phyloP scores from a whole-genome alignment of 139 green algal species.

The Picochlorum costavermella region DNA sequence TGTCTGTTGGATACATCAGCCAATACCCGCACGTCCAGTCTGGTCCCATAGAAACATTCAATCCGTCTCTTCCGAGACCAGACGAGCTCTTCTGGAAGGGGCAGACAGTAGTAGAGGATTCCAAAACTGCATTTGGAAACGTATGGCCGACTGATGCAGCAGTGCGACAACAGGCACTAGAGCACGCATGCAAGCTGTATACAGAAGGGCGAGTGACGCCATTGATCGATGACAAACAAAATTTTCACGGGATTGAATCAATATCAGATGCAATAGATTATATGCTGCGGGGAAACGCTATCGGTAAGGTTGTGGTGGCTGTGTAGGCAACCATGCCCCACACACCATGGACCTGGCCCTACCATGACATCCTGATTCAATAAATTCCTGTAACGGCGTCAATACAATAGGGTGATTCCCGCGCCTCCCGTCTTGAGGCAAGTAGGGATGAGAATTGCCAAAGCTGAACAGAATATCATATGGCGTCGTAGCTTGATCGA shows the following conservation, averaged over 20 bases:
- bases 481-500: no score
- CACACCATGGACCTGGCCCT: no score
- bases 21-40: slow-evolving; percentile 29
- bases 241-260: slow-evolving; percentile 34
- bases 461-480: no score
- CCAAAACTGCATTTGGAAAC: slow-evolving; percentile 50
- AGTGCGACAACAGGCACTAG: slow-evolving; percentile 13
- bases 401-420: no score
- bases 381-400: no score
- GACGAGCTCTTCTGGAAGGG: slow-evolving; percentile 77
- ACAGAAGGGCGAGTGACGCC: slow-evolving; percentile 33
- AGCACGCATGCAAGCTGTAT: slow-evolving; percentile 26
- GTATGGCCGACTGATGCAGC: slow-evolving; percentile 18
- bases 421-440: slow-evolving; percentile 35
- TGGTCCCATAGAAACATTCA: slow-evolving; percentile 21
- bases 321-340: no score
- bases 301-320: slow-evolving; percentile 60
- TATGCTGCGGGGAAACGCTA: slow-evolving; percentile 54
- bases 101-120: slow-evolving; percentile 59
- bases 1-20: slow-evolving; percentile 71
- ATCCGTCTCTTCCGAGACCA: slow-evolving; percentile 13
- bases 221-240: slow-evolving; percentile 25
- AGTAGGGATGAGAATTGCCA: no score
- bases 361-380: no score
- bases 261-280: slow-evolving; percentile 61